phyloP scores from a whole-genome alignment of 2,329 filamentous ascomycete species.

The Colletotrichum musae region DNA sequence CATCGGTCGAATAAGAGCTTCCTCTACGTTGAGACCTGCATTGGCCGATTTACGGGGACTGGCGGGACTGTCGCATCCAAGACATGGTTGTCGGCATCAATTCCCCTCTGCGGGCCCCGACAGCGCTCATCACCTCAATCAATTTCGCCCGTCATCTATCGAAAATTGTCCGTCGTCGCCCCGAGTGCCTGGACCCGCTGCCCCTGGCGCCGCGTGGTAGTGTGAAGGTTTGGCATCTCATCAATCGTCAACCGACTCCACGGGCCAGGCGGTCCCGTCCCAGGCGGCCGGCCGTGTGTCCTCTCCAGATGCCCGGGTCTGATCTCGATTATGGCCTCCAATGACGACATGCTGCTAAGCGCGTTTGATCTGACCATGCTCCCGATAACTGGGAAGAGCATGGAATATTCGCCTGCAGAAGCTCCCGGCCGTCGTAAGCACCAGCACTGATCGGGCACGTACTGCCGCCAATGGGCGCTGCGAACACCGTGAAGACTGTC shows the following conservation, averaged over 20 bases:
- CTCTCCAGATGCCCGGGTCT: constrained; percentile 38
- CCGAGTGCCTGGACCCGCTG: constrained; percentile 7
- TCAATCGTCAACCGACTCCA: constrained; percentile 26
- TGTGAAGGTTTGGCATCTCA: constrained; percentile 10
- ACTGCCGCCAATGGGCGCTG: constrained; percentile 37
- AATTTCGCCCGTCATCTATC: background rate
- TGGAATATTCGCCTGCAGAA: constrained; percentile 37
- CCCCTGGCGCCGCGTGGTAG: constrained; percentile 17
- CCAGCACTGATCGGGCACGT: constrained; percentile 36
- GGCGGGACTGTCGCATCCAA: constrained; percentile 32
- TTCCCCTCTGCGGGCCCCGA: constrained; percentile 24
- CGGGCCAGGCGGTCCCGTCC: constrained; percentile 26
- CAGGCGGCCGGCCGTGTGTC: constrained; percentile 12
- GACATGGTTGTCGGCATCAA: constrained; percentile 6
- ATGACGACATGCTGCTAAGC: constrained; percentile 41
- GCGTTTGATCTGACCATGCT: constrained; percentile 38
- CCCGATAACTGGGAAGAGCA: constrained; percentile 36
- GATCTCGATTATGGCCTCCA: constrained; percentile 29
- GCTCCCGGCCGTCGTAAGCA: constrained; percentile 38
- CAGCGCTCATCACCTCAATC: constrained; percentile 5
- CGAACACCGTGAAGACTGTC: constrained; percentile 2
- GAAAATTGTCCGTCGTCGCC: constrained; percentile 7
- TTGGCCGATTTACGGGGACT: constrained; percentile 35
- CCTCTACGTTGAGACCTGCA: constrained; percentile 35
- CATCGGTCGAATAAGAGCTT: constrained; percentile 36